phyloP scores from a whole-genome alignment of 2,329 filamentous ascomycete species.

The Venturia carpophila region DNA sequence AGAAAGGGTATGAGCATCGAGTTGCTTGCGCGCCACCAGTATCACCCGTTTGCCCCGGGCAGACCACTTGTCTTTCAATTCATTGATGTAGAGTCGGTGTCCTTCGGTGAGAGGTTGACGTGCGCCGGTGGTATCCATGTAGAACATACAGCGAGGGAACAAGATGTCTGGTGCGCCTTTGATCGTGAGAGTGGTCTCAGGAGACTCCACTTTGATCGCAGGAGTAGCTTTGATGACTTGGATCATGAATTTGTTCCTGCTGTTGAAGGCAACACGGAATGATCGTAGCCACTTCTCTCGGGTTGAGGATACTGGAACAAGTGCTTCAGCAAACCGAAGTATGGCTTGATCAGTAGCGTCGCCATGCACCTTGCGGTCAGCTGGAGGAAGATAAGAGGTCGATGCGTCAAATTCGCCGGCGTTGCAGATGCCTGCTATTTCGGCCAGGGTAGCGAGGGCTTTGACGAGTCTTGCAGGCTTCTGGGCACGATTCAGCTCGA shows the following conservation, averaged over 20 bases:
- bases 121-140: slow-evolving; percentile 49
- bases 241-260: slow-evolving; percentile 78
- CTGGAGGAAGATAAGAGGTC: slow-evolving; percentile 50
- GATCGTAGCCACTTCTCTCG: slow-evolving; percentile 56
- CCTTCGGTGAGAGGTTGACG: slow-evolving; percentile 42
- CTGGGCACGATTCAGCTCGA: slow-evolving; percentile 32
- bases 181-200: slow-evolving; percentile 51
- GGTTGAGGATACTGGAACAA: slow-evolving; percentile 53
- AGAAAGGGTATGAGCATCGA: slow-evolving; percentile 34
- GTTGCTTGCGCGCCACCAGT: slow-evolving; percentile 53
- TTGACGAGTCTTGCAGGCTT: slow-evolving; percentile 27
- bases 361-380: slow-evolving; percentile 58
- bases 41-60: slow-evolving; percentile 60
- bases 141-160: slow-evolving; percentile 53
- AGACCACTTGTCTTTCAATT: slow-evolving; percentile 61
- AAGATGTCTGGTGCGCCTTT: slow-evolving; percentile 73
- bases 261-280: slow-evolving; percentile 61
- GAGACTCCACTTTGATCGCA: slow-evolving; percentile 27
- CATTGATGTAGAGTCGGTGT: slow-evolving; percentile 43
- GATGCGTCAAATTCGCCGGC: slow-evolving; percentile 65
- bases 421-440: slow-evolving; percentile 62
- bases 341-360: slow-evolving; percentile 72
- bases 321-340: slow-evolving; percentile 59
- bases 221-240: slow-evolving; percentile 45
- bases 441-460: slow-evolving; percentile 51